Conservation (phyloP, 176 grass and related monocot genomes). For the Carex myosuroides region DNA sequence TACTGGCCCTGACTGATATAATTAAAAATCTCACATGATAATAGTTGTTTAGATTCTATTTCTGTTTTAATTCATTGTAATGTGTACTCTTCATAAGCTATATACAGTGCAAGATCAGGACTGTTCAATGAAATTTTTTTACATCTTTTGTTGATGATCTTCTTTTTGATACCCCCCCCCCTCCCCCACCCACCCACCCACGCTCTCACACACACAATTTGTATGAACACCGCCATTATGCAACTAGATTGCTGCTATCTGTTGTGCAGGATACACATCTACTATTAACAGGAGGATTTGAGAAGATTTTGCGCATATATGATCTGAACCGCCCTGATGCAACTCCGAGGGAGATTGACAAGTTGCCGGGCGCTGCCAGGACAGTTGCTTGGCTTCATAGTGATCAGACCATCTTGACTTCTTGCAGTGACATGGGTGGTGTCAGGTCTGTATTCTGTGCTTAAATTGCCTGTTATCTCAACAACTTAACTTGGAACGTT, state of each 20-base stretch:
- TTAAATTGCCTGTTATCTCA: not conserved
- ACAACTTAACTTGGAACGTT: not conserved
- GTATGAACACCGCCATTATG: not conserved
- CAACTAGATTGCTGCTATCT: not conserved
- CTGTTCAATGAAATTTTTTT: not conserved
- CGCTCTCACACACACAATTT: not conserved
- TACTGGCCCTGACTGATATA: not conserved
- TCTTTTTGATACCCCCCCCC: not conserved
- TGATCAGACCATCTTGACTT: slow-evolving; percentile 86
- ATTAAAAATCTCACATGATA: not conserved
- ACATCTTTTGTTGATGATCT: not conserved
- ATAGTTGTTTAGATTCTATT: not conserved
- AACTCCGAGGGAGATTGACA: slow-evolving; percentile 85
- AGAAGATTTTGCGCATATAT: slow-evolving; percentile 83
- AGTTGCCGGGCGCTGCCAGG: slow-evolving; percentile 75
- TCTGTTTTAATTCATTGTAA: not conserved
- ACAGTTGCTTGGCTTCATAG: slow-evolving; percentile 95
- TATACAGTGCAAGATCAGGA: not conserved
- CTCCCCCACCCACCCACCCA: no score
- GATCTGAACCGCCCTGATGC: slow-evolving; percentile 97
- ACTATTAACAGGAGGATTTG: slow-evolving; percentile 87
- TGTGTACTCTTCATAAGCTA: not conserved
- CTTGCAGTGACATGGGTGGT: slow-evolving; percentile 92
- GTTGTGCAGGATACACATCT: slow-evolving; percentile 69
- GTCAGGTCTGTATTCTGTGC: slow-evolving; percentile 51